Base-by-base conservation (phyloP, 306 rosid species). In the Quercus gilva region DNA sequence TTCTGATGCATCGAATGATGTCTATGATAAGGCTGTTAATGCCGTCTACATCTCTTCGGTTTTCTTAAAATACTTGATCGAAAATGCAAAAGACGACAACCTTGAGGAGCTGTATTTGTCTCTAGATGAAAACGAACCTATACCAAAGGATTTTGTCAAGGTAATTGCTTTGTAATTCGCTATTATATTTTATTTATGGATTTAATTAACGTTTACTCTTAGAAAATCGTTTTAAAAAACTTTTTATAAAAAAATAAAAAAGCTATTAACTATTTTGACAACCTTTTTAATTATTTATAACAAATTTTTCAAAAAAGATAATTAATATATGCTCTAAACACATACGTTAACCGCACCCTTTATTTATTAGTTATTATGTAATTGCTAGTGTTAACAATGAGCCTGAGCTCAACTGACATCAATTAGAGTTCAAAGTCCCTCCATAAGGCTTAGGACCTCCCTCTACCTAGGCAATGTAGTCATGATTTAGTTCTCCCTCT, bases 51-150 rank as follows among this genome's bases (percentile, higher is more conserved):
- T 96, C 51, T 79, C 97, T 74, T 93, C 99, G 11, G 78, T 89
- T 53, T 96, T 96, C 84, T 73, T 96, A 55, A 96, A 96, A 91
- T 85, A 93, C 86, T 85, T 91, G 74, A 89, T 96, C 80, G 98
- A 96, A 88, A 91, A 73, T 87, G 82, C 78, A 55, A 82, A 84
- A 84, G 86, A 85, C 5, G 84, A 85, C 25, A 79, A 80, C 77
- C 52, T 93, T 78, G 91, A 71, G 75, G 85, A 91, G 78, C 83
- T 91, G 72, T 74, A 87, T 83, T 85, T 91, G 14, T 89, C 90
- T 76, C 87, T 93, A 2, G 92, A 89, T 81, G 94, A 83, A 35
- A 79, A 76, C 49, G 99, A 93, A 78, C 82, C 86, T 51, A 77
- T 55, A 51, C 81, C 85, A 35, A 85, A 84, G 77, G 92, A 78